A percentile compares a stretch with the other conserved stretches of the same genome.
Conservation (phyloP, 2,329 filamentous ascomycete genomes). For the Colletotrichum lindemuthianum region DNA sequence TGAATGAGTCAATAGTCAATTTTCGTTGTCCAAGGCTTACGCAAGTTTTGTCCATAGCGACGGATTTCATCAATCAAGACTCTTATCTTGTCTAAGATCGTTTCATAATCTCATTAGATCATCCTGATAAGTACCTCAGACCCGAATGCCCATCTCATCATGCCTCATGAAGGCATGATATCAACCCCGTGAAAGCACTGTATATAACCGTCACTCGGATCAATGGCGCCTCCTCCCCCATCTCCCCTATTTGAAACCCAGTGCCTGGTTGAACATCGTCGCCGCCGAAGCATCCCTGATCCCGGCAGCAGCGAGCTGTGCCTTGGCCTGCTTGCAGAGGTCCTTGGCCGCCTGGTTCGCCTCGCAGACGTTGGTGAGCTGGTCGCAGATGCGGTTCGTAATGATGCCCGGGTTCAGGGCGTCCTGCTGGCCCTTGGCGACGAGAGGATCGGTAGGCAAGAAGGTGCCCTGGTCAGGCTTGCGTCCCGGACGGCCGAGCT, state of each 20-base stretch:
- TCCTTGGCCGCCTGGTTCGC: constrained; percentile 64
- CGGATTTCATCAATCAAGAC: too few species aligned
- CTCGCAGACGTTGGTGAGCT: constrained; percentile 67
- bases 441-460: constrained; percentile 64
- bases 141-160: too few species aligned
- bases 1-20: too few species aligned
- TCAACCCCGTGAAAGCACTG: too few species aligned
- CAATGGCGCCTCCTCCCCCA: background rate
- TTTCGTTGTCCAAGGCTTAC: too few species aligned
- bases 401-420: constrained; percentile 72
- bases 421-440: constrained; percentile 65
- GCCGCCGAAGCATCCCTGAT: constrained; percentile 61
- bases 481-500: constrained; percentile 63
- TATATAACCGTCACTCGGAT: too few species aligned
- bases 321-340: constrained; percentile 59
- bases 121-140: too few species aligned
- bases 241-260: constrained; percentile 50
- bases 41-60: too few species aligned
- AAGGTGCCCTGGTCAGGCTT: constrained; percentile 65
- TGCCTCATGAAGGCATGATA: too few species aligned
- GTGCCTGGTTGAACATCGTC: constrained; percentile 55
- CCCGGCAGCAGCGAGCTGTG: constrained; percentile 59
- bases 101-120: too few species aligned
- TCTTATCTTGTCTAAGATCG: too few species aligned
- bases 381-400: constrained; percentile 70